Percentiles rank a stretch among this genome's conserved stretches.
Evolutionary conservation across 2,329 filamentous ascomycete species (phyloP).

Genomic region (Chaetomium olivaceum): DNA sequence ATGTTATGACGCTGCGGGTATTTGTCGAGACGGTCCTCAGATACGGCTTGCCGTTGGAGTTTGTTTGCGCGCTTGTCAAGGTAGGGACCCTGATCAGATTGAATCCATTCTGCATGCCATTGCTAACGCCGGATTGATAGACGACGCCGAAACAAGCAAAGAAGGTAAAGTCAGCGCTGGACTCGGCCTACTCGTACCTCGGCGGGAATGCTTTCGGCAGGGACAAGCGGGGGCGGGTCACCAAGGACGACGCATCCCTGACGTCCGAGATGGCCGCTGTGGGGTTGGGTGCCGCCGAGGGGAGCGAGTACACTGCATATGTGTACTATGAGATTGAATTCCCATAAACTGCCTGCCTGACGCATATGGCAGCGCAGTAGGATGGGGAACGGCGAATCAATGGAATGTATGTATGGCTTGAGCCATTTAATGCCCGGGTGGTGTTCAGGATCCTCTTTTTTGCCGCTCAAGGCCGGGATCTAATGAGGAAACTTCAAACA

Average conservation of each 20-base stretch:
- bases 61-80: conserved; percentile 80
- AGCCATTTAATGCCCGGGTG: not conserved
- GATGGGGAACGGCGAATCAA: not conserved
- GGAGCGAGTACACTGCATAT: conserved; percentile 88
- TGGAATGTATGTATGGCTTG: not conserved
- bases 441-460: not conserved
- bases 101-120: not conserved
- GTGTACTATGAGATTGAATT: conserved; percentile 97
- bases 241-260: conserved; percentile 80
- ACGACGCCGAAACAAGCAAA: conserved; percentile 79
- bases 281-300: conserved; percentile 66
- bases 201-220: conserved; percentile 91
- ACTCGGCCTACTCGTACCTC: conserved; percentile 84
- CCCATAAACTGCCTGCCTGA: conserved; percentile 37
- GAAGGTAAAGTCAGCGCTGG: conserved; percentile 77
- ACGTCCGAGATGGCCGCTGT: conserved; percentile 82
- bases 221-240: conserved; percentile 89
- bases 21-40: conserved; percentile 98
- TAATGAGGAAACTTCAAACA: not conserved
- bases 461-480: not conserved
- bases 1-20: conserved; percentile 84
- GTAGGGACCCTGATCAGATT: conserved; percentile 51
- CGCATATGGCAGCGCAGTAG: not conserved
- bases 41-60: conserved; percentile 89
- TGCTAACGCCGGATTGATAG: conserved; percentile 48